Evolutionary conservation across 768 basidiomycete genomes (phyloP).

Genomic region (Thelephora aurantiotincta): DNA sequence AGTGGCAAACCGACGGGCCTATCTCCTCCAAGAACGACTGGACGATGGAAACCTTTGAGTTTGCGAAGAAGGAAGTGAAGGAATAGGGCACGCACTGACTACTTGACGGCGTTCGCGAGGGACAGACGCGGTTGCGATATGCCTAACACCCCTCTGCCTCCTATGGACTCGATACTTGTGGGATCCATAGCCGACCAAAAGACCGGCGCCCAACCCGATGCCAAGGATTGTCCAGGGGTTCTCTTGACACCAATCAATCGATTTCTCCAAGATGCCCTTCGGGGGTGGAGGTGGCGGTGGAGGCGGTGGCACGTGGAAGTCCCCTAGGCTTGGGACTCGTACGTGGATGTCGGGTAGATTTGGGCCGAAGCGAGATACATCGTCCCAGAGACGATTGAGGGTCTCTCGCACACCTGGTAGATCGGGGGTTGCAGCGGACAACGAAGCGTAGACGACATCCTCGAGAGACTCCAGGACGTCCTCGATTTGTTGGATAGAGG

Average conservation of each 20-base stretch:
- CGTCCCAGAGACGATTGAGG: conserved; percentile 57
- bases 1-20: conserved; percentile 56
- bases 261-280: conserved; percentile 28
- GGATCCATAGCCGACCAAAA: conserved; percentile 43
- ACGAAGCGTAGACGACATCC: conserved; percentile 40
- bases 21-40: conserved; percentile 78
- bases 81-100: conserved; percentile 19
- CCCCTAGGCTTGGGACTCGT: conserved; percentile 52
- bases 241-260: conserved; percentile 35
- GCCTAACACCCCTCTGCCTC: conserved; percentile 7
- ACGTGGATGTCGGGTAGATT: conserved; percentile 38
- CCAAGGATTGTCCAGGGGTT: conserved; percentile 52
- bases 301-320: conserved; percentile 61
- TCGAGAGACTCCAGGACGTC: conserved; percentile 56
- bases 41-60: conserved; percentile 4
- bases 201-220: conserved; percentile 38
- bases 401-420: conserved; percentile 53
- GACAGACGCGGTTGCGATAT: conserved; percentile 8
- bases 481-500: conserved; percentile 47
- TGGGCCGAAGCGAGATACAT: conserved; percentile 72
- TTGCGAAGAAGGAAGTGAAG: background rate
- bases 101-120: conserved; percentile 29
- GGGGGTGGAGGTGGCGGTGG: conserved; percentile 40
- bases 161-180: conserved; percentile 8
- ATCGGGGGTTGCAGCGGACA: conserved; percentile 41